Evolutionary conservation across 345 rosid genomes (phyloP).

Genomic region (Raphanus sativus): DNA sequence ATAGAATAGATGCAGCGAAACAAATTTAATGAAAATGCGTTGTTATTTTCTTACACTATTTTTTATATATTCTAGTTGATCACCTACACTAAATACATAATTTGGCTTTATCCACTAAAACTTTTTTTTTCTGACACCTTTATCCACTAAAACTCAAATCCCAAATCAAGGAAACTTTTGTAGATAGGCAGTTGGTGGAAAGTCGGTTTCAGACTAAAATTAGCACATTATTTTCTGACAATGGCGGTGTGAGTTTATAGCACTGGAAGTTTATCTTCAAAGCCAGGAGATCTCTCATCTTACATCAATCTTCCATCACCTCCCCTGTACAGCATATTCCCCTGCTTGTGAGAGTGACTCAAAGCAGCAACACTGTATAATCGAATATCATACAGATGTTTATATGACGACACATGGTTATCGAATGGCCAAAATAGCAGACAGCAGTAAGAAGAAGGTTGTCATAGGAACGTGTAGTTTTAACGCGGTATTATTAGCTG

Average conservation of each 20-base stretch:
- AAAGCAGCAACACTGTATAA: slow-evolving; percentile 26
- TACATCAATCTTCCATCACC: background rate
- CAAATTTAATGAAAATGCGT: background rate
- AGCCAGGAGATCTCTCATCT: background rate
- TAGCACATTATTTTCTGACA: no score
- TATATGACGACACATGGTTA: slow-evolving; percentile 27
- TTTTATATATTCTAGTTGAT: background rate
- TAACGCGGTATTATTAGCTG: slow-evolving; percentile 48
- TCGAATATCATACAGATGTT: background rate
- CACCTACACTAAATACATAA: no score
- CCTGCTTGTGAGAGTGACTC: background rate
- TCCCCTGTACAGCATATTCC: background rate
- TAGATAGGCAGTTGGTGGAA: no score
- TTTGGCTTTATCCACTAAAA: no score
- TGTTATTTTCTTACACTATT: background rate
- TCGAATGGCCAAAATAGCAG: slow-evolving; percentile 30
- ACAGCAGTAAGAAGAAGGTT: background rate
- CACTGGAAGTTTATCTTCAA: no score
- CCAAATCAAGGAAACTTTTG: no score
- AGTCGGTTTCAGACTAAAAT: no score
- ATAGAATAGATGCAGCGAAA: background rate
- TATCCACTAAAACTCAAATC: no score
- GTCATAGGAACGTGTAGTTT: slow-evolving; percentile 37
- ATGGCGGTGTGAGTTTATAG: no score
- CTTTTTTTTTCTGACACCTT: no score